Base-by-base conservation (phyloP, 208 protist genomes). In the Wallacemonas sp. region DNA sequence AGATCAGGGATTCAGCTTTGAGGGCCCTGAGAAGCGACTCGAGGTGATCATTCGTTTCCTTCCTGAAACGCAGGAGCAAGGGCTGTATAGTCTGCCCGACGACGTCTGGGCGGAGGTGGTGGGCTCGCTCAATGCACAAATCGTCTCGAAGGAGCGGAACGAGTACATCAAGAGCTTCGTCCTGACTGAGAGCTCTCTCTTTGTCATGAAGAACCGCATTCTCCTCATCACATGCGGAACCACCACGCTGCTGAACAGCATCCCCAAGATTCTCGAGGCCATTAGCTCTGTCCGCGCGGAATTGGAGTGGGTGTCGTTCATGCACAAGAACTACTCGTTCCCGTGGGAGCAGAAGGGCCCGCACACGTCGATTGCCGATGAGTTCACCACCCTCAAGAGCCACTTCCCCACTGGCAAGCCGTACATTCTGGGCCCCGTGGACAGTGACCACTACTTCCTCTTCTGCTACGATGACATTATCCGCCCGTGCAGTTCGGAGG, bases 161-260 rank as follows among this genome's bases (percentile, higher is more conserved):
- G 87, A 86, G 44, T 49, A 82, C 41, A 97, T 96, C 72, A 89
- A 90, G 54, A 92, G 86, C 49, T 98, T 97, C 71, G 87, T 98
- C 2, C 79, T 98, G 19, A 95, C 90, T 12, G 96, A 98, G 76
- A 95, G 85, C 61, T 95, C 83, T 0, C 80, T 98, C n/a, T 98
- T 98, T 68, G 93, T 98, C 17, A 98, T 87, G 81, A 67, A 67
- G n/a, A 80, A 94, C 39, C 80, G 85, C 44, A 83, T 98, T 19
- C 81, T 98, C 27, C 72, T 98, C 49, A 97, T 97, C 61, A 98
- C 96, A 33, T 98, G 96, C 70, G 96, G 96, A 17, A 97, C 90
- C 1, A 98, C 94, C 1, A 96, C 92, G 8, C 73, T 98, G 61
- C 80, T 98, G 29, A 86, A 97, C 68, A 87, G 81, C 49, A 76